Percentiles rank a stretch among this genome's conserved stretches.
Evolutionary conservation across 148 eudicot species (phyloP).

Genomic region (Dysphania ambrosioides): DNA sequence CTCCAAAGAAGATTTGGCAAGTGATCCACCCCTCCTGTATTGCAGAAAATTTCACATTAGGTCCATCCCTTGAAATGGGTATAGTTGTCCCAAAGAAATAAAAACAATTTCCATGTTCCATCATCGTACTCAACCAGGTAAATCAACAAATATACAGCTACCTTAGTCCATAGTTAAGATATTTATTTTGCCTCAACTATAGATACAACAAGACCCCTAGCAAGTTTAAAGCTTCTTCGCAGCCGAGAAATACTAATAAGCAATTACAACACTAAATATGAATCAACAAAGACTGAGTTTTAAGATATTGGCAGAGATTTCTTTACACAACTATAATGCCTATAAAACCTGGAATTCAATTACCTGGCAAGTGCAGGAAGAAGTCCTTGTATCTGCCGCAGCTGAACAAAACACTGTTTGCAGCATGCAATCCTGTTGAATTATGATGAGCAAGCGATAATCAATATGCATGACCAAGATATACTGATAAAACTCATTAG

Average conservation of each 20-base stretch:
- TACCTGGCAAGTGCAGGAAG: conserved; percentile 72
- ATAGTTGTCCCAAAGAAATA: neutral
- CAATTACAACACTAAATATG: neutral
- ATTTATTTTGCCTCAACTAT: neutral
- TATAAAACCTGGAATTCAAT: neutral
- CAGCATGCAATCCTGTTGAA: conserved; percentile 69
- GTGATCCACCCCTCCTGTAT: conserved; percentile 71
- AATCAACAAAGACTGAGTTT: neutral
- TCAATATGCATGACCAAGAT: neutral
- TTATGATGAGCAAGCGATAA: conserved; percentile 4
- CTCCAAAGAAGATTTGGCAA: conserved; percentile 65
- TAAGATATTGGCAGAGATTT: neutral
- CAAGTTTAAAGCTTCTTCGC: neutral
- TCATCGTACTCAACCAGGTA: too few species aligned
- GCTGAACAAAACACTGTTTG: conserved; percentile 59
- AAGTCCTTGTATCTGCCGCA: conserved; percentile 53
- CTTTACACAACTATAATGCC: neutral
- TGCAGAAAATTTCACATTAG: conserved; percentile 1
- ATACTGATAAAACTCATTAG: neutral
- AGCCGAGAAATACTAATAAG: neutral
- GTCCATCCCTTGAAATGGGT: neutral
- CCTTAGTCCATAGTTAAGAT: neutral
- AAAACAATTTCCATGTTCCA: neutral
- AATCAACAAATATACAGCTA: too few species aligned
- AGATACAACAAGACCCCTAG: neutral